These are phyloP conservation scores for Leishmania arabica DNA, from an alignment of 208 protist genomes.

Conservation along the genomic window DNA sequence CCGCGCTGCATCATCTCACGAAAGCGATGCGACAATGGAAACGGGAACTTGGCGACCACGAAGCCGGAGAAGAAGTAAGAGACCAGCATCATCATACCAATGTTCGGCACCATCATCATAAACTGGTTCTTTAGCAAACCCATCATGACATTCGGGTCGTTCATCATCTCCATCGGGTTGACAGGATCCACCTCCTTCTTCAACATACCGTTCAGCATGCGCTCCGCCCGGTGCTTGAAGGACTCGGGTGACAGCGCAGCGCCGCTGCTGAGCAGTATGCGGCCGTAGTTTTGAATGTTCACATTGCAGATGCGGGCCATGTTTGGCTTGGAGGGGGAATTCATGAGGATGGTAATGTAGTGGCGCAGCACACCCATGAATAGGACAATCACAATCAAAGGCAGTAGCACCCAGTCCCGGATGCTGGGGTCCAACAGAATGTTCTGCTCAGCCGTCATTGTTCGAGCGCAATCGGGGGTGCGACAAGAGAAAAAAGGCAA, in stretches of 20 bases:
- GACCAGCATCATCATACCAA: conserved; percentile 96
- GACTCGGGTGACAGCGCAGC: conserved; percentile 52
- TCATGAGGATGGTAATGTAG: conserved; percentile 80
- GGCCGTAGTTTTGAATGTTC: conserved; percentile 74
- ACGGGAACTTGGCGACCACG: conserved; percentile 96
- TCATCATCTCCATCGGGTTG: conserved; percentile 94
- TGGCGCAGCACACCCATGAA: conserved; percentile 91
- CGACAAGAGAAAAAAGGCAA: neutral
- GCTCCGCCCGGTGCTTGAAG: conserved; percentile 71
- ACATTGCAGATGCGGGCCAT: conserved; percentile 62
- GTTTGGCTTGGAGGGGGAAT: conserved; percentile 42
- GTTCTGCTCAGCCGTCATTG: conserved; percentile 61
- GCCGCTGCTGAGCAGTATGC: conserved; percentile 57
- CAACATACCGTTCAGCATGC: conserved; percentile 51
- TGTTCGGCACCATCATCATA: conserved; percentile 93
- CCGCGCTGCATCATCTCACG: conserved; percentile 95
- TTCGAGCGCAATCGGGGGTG: neutral
- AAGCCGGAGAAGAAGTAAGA: conserved; percentile 97
- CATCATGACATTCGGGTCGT: conserved; percentile 90
- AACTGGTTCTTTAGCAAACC: conserved; percentile 97
- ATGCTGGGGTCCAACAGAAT: conserved; percentile 94
- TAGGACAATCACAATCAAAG: conserved; percentile 94
- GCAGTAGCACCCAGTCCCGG: conserved; percentile 96
- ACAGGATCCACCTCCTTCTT: conserved; percentile 63
- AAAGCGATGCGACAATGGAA: conserved; percentile 94